A percentile compares a stretch with the other conserved stretches of the same genome.
phyloP scores from a whole-genome alignment of 768 basidiomycete genomes.

The Panaeolus papilionaceus region DNA sequence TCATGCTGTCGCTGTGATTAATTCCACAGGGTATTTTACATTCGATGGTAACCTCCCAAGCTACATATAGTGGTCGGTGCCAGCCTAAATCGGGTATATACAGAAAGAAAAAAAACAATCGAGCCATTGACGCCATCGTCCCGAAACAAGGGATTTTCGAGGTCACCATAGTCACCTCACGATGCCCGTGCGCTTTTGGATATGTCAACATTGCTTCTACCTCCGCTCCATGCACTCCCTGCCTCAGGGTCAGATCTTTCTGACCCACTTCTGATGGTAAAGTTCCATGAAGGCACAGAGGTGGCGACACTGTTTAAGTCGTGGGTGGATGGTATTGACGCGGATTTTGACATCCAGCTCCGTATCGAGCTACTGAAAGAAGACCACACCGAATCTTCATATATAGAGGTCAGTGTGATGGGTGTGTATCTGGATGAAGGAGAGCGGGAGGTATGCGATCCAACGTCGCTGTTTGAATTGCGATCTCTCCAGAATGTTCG shows the following conservation, averaged over 20 bases:
- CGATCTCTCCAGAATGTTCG: neutral
- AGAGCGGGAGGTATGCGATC: neutral
- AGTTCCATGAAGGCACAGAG: neutral
- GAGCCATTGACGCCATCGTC: neutral
- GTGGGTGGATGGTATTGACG: neutral
- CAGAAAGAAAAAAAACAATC: neutral
- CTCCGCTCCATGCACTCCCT: neutral
- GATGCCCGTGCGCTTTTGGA: neutral
- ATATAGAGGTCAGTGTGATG: neutral
- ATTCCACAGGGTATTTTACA: neutral
- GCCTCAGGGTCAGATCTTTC: neutral
- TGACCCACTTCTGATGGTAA: neutral
- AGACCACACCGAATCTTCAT: neutral
- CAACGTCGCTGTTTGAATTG: neutral
- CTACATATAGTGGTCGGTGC: neutral
- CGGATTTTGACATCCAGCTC: neutral
- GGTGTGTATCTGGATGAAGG: neutral
- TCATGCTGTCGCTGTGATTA: neutral
- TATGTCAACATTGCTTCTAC: neutral
- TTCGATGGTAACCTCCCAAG: neutral
- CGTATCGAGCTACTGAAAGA: neutral
- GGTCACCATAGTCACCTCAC: constrained; percentile 8
- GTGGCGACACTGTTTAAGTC: neutral
- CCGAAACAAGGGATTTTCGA: neutral
- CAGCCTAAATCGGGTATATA: neutral